Evolutionary conservation across 148 eudicot genomes (phyloP), one percentile per base, ranked within the genome.

Genomic region (Cornus florida): DNA sequence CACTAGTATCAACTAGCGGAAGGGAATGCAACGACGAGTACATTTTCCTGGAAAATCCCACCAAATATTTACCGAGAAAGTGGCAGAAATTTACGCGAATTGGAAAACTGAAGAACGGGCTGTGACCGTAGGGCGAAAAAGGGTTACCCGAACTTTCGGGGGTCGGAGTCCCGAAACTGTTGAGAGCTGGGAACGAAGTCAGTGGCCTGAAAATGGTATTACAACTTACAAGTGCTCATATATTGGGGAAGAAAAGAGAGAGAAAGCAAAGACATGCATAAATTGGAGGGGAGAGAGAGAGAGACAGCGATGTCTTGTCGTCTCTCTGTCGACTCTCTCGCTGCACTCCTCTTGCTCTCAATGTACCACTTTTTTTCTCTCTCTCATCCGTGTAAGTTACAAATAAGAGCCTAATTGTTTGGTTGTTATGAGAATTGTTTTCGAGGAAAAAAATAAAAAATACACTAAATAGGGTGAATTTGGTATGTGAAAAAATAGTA

Each of bases 251-350:
- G 67, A 35, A 62, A 6, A 57, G 62, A 24, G 67, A 62, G 48
- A 43, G 10, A 1, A 43, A 28, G 28, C 28, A 28, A 28, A 43
- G 48, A 43, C 48, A 43, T 43, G 48, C 10, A 43, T 48, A 69
- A 20, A 17, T 64, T 1, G 12, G 67, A 35, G 65, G 73, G 0
- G 53, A 72, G 57, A 9, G 48, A 43, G 9, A 41, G 72, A 69
- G 75, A 80, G 82, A 81, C 79, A 75, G 71, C 71, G 75, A 81
- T 75, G 79, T 75, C 71, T 43, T 43, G 75, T 79, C 70, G 41
- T 69, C 79, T 43, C 66, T 62, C 66, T 62, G 66, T 62, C 66
- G 22, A 62, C 8, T 62, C 23, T 62, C 23, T 62, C 23, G 20
- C 23, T 62, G 12, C 59, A 53, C 59, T 53, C 59, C 19, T 53